These are phyloP conservation scores for Penicillium freii DNA, from an alignment of 2,329 filamentous ascomycete genomes.

Conservation along the genomic window DNA sequence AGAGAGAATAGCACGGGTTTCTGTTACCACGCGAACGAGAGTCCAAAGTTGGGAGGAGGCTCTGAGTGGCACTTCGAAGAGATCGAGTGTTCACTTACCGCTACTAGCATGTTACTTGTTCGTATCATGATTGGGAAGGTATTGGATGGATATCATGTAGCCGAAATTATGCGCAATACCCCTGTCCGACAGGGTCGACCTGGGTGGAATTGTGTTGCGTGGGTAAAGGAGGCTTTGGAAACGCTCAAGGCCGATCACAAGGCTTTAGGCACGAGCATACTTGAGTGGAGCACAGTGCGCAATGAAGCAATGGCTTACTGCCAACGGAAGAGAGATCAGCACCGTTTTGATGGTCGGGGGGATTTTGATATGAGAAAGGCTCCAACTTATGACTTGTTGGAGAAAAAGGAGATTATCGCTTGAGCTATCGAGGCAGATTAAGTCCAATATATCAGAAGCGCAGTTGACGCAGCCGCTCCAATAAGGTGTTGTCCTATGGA, in stretches of 20 bases:
- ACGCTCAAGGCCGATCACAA: slow-evolving; percentile 28
- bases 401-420: slow-evolving; percentile 24
- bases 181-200: slow-evolving; percentile 31
- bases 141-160: slow-evolving; percentile 26
- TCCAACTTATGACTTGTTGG: slow-evolving; percentile 41
- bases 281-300: slow-evolving; percentile 38
- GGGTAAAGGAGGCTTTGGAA: slow-evolving; percentile 45
- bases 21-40: slow-evolving; percentile 38
- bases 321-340: slow-evolving; percentile 38
- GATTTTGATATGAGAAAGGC: slow-evolving; percentile 32
- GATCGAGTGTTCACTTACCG: slow-evolving; percentile 14
- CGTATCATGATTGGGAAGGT: slow-evolving; percentile 38
- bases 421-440: neutral
- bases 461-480: neutral
- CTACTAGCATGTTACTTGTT: slow-evolving; percentile 32
- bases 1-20: slow-evolving; percentile 17
- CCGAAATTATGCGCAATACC: slow-evolving; percentile 30
- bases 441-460: neutral
- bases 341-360: slow-evolving; percentile 43
- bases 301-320: slow-evolving; percentile 42
- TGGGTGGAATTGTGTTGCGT: slow-evolving; percentile 47
- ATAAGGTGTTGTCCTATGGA: neutral
- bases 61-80: slow-evolving; percentile 34
- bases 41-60: slow-evolving; percentile 4
- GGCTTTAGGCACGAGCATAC: slow-evolving; percentile 33